These are phyloP conservation scores for Boechera divaricarpa DNA, from an alignment of 345 rosid genomes.

Conservation along the genomic window DNA sequence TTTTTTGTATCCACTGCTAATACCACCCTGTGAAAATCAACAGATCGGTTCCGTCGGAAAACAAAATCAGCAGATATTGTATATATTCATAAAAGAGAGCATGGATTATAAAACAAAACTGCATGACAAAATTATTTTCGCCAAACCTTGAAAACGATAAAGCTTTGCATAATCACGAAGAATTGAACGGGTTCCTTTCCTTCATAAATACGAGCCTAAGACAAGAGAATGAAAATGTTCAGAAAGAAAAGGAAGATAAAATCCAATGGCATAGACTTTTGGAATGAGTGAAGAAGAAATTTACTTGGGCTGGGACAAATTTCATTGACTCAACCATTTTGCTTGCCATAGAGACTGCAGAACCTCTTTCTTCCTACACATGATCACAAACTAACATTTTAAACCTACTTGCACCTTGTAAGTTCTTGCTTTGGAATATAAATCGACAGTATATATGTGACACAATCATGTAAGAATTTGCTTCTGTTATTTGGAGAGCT, in stretches of 20 bases:
- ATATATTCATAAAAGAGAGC: neutral
- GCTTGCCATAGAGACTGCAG: slow-evolving; percentile 76
- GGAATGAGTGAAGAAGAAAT: slow-evolving; percentile 32
- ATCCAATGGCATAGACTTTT: slow-evolving; percentile 6
- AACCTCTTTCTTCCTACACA: slow-evolving; percentile 80
- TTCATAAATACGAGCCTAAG: slow-evolving; percentile 87
- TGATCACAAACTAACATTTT: slow-evolving; percentile 17
- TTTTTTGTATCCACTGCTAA: slow-evolving; percentile 84
- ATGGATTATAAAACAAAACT: slow-evolving; percentile 5
- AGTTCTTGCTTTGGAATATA: neutral
- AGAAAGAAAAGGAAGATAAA: slow-evolving; percentile 26
- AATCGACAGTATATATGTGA: neutral
- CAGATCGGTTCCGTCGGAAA: neutral
- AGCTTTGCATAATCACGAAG: slow-evolving; percentile 88
- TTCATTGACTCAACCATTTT: slow-evolving; percentile 94
- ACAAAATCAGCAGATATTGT: slow-evolving; percentile 4
- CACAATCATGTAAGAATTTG: neutral
- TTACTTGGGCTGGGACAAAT: slow-evolving; percentile 82
- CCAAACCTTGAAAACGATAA: slow-evolving; percentile 86
- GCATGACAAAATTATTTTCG: slow-evolving; percentile 11
- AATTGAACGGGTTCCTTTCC: slow-evolving; percentile 93
- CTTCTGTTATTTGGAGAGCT: slow-evolving; percentile 31
- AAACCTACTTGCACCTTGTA: slow-evolving; percentile 6
- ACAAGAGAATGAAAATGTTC: slow-evolving; percentile 41
- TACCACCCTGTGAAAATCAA: slow-evolving; percentile 67